phyloP scores from a whole-genome alignment of 2,329 filamentous ascomycete genomes.

The Trichoderma breve region DNA sequence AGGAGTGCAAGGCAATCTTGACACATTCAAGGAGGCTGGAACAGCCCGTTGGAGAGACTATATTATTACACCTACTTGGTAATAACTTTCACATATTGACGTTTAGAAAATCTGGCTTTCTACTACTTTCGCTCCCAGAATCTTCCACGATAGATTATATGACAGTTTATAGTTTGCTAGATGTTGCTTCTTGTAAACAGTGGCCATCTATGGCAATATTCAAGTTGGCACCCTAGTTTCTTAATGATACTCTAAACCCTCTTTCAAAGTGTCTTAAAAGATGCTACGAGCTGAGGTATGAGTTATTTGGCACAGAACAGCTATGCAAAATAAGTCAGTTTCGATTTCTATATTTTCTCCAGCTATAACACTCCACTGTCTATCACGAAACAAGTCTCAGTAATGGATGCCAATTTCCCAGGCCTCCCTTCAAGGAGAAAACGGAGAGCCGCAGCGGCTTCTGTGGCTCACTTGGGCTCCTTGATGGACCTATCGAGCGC shows the following conservation, averaged over 20 bases:
- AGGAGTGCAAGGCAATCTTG: constrained; percentile 19
- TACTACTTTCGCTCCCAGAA: background rate
- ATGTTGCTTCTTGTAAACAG: background rate
- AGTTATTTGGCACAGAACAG: background rate
- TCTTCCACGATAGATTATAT: background rate
- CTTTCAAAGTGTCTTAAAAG: background rate
- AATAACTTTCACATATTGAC: background rate
- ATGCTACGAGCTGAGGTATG: background rate
- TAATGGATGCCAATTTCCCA: background rate
- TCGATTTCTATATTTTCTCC: background rate
- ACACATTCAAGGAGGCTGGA: constrained; percentile 17
- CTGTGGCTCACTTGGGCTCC: no score
- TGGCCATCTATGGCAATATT: background rate
- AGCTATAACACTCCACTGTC: background rate
- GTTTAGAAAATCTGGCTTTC: background rate
- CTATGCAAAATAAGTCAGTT: background rate
- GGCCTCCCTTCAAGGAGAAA: background rate
- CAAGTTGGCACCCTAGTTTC: background rate
- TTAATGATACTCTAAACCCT: background rate
- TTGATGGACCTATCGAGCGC: no score
- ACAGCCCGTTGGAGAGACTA: constrained; percentile 16
- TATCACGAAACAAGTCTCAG: background rate
- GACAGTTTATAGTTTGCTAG: background rate
- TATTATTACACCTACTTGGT: constrained; percentile 22
- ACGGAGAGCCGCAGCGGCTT: no score